Base-by-base conservation (phyloP, 192 early-diverging fungal species). In the Linnemannia zychae region DNA sequence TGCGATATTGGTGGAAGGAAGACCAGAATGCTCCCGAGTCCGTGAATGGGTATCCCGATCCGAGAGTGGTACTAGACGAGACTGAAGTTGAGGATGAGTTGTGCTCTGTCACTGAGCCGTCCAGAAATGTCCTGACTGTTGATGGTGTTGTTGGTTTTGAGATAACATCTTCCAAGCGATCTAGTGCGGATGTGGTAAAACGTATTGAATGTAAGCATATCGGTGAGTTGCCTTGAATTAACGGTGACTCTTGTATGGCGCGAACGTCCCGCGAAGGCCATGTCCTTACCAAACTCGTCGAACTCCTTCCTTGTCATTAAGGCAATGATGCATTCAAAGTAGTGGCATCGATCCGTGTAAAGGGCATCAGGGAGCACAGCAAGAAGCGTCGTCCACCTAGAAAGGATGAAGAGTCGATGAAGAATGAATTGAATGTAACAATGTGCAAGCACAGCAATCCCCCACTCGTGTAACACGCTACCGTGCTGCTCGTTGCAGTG, bases 271-370 rank as follows among this genome's bases (percentile, higher is more conserved):
- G 11, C 3, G 36, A n/a, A 28, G n/a, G 28, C 22, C 38, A 72
- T 52, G 24, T 24, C 34, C 70, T 46, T 85, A 85, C 83, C 83
- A 76, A 85, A 85, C 50, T 85, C 83, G 15, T 85, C 83, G 60
- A 85, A 85, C 67, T 85, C 83, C 72, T 79, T 85, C 44, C 82
- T 73, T 49, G 78, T 68, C 79, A 81, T 85, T 20, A 80, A 80
- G 13, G 84, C 89, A 17, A 90, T 50, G 46, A 90, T 87, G 70
- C 84, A 82, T 13, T 90, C 89, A 81, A 88, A 90, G 69, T 90
- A 90, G 68, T 87, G 82, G 34, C 76, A 80, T 60, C 89, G 78
- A 77, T 88, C 89, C 20, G 83, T 84, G 60, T 88, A 87, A 1
- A 77, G 78, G 0, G 82, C 82, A 73, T 88, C 87, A 28, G 79